phyloP scores from a whole-genome alignment of 352 stramenopile genomes.

The Aphanomyces astaci region DNA sequence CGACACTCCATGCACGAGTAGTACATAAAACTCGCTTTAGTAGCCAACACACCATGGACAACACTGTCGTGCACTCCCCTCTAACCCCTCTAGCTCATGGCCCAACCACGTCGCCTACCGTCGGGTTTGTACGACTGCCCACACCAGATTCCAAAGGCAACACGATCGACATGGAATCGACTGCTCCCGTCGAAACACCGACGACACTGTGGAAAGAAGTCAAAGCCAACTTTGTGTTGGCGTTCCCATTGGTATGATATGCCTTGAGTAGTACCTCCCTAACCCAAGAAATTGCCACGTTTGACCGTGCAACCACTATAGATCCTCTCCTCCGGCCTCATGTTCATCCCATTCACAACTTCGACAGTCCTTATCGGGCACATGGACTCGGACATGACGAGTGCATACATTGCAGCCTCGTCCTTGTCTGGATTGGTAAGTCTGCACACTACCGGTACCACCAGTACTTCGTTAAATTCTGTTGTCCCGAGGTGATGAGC shows the following conservation, averaged over 20 bases:
- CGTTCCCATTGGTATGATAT: not conserved
- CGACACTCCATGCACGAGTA: too few relatives aligned
- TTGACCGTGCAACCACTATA: not conserved
- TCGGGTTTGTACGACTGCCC: too few relatives aligned
- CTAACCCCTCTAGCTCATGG: too few relatives aligned
- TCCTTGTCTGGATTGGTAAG: not conserved
- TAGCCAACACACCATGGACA: too few relatives aligned
- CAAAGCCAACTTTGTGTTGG: not conserved
- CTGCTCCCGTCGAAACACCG: too few relatives aligned
- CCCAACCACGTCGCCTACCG: too few relatives aligned
- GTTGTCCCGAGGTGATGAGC: conserved; percentile 49
- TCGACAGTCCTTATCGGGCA: conserved; percentile 48
- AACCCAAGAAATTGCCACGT: not conserved
- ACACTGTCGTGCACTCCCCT: too few relatives aligned
- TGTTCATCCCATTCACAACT: conserved; percentile 45
- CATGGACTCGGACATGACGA: conserved; percentile 43
- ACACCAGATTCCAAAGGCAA: too few relatives aligned
- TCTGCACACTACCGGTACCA: too few relatives aligned
- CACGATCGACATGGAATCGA: too few relatives aligned
- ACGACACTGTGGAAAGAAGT: not conserved
- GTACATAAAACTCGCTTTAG: too few relatives aligned
- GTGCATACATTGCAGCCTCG: conserved; percentile 42
- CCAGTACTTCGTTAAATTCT: too few relatives aligned
- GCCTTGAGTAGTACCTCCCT: not conserved
- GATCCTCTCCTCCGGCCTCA: not conserved